Evolutionary conservation across 306 rosid genomes (phyloP), one percentile per base, ranked within the genome.

Genomic region (Castanea mollissima): DNA sequence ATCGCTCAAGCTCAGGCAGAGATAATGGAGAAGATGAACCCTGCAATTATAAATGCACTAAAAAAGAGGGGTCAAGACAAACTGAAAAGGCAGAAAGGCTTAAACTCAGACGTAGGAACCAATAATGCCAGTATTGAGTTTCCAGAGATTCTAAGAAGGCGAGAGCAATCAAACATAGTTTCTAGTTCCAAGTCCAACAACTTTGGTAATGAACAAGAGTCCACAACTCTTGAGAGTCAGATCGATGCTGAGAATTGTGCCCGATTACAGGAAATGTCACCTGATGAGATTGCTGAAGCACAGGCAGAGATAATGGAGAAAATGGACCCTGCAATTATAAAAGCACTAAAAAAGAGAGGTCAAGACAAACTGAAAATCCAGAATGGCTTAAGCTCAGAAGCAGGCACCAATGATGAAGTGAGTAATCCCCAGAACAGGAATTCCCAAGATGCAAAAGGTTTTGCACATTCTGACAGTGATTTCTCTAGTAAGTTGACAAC

Each of bases 171-270:
- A 51, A 76, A 51, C 35, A 35, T 52, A 58, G 79, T 64, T 71
- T 81, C 86, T 75, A 55, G 38, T 82, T 69, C 83, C 52, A 74
- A 69, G 68, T 76, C 89, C 70, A 77, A 21, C 67, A 78, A 78
- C 56, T 56, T 78, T 56, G 20, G 60, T 49, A 75, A 77, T 73
- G 86, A 87, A 65, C 88, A 78, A 57, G 84, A 51, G 71, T 41
- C 90, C 13, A 34, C 52, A 27, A 79, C 92, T 16, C 78, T 93
- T 57, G 88, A 91, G 83, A 81, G 80, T 80, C 91, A 91, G 84
- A 93, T 95, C 83, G 90, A 93, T 88, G 85, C 81, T 2, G 97
- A 95, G 86, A 95, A 95, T 86, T 70, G 62, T 62, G 89, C 88
- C 59, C 87, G 80, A 55, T 78, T 95, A 76, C 85, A 83, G 70